Base-by-base conservation (phyloP, 306 rosid species). In the Gillenia trifoliata region DNA sequence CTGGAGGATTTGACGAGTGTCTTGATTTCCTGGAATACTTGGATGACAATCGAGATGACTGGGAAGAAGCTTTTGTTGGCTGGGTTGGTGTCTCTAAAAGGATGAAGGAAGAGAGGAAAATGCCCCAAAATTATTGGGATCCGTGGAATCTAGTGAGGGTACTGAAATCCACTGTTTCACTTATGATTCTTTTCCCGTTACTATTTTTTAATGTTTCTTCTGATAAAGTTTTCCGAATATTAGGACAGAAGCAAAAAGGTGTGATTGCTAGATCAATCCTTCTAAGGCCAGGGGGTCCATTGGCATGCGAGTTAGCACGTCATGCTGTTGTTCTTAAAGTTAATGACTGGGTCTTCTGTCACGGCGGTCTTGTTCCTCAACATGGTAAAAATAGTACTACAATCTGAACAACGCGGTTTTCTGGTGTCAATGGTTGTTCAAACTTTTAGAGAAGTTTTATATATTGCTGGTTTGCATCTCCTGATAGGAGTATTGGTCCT, bases 321-420 rank as follows among this genome's bases (percentile, higher is more conserved):
- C 89, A 94, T 71, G 65, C 95, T 55, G 92, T 94, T 75, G 92
- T 86, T 72, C 97, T 94, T 66, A 92, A 87, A 84, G 96, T 94
- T 78, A 94, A 94, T 77, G 97, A 94, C 68, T 94, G 97, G 97
- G 81, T 94, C 79, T 94, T 94, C 89, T 94, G 99, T 80, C 96
- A 94, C 22, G 99, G 99, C 63, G 99, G 99, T 72, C 99, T 92
- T 83, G 95, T 94, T 83, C 99, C 99, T 81, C 97, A 94, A 73
- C 99, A 94, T 75, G 96, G 99, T 94, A 85, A 86, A 74, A 71
- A 61, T 55, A 83, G 59, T 66, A 13, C 59, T 76, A 19, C 47
- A 33, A 31, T 64, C 75, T 75, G 57, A 28, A 31, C 34, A 11
- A 22, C 49, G 29, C 76, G 64, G 57, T 70, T 64, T 68, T 66